Conservation (phyloP, 257 asterid genomes). For the Rubia yunnanensis region DNA sequence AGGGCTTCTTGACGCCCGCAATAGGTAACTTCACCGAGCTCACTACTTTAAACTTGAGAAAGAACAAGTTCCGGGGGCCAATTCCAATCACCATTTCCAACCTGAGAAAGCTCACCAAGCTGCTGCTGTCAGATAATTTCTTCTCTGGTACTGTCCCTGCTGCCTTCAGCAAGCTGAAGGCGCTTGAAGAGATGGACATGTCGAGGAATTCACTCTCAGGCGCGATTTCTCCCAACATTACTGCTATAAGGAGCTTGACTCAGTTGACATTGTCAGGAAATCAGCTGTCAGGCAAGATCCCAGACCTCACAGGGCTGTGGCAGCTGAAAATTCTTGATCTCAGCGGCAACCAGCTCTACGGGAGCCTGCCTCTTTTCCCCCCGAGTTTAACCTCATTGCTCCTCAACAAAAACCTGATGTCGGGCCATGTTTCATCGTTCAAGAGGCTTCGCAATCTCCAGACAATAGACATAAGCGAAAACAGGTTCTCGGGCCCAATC, state of each 20-base stretch:
- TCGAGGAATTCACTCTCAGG: conserved; percentile 35
- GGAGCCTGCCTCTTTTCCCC: conserved; percentile 34
- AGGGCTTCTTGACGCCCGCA: conserved; percentile 35
- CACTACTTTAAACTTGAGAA: conserved; percentile 21
- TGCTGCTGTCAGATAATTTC: conserved; percentile 27
- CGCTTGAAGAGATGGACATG: conserved; percentile 26
- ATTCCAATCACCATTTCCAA: conserved; percentile 24
- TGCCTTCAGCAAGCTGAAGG: conserved; percentile 19
- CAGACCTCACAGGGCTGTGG: conserved; percentile 36
- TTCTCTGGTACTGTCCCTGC: conserved; percentile 33
- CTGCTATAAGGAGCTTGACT: conserved; percentile 22
- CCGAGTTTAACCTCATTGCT: conserved; percentile 14
- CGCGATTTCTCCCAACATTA: conserved; percentile 21
- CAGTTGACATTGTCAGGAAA: conserved; percentile 23
- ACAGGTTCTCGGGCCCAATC: conserved; percentile 31
- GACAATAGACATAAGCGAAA: conserved; percentile 31
- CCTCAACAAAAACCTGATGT: conserved; percentile 24
- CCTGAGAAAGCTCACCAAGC: conserved; percentile 25
- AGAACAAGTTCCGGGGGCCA: conserved; percentile 40
- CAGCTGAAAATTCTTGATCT: conserved; percentile 30
- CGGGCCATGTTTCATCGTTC: conserved; percentile 26
- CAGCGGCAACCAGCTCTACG: conserved; percentile 32
- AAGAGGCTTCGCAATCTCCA: conserved; percentile 21
- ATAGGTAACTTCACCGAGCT: conserved; percentile 38
- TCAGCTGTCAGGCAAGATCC: conserved; percentile 31